phyloP scores from a whole-genome alignment of 116 monocot species.

The Trichopus zeylanicus region DNA sequence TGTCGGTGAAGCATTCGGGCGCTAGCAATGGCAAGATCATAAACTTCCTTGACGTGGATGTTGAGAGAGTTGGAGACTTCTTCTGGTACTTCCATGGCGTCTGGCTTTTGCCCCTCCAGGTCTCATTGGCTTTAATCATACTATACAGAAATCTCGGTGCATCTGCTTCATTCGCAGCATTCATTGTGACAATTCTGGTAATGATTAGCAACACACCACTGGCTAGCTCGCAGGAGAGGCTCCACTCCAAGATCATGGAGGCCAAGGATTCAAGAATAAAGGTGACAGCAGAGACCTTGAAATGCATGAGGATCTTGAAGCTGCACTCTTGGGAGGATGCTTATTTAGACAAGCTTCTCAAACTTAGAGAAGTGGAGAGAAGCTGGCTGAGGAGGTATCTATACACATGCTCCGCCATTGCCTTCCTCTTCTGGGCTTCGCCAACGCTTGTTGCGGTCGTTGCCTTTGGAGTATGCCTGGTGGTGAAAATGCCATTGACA shows the following conservation, averaged over 20 bases:
- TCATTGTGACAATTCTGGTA: slow-evolving; percentile 45
- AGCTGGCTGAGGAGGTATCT: slow-evolving; percentile 53
- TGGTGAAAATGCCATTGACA: slow-evolving; percentile 36
- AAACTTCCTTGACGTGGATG: slow-evolving; percentile 67
- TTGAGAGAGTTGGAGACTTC: slow-evolving; percentile 72
- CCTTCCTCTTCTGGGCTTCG: slow-evolving; percentile 86
- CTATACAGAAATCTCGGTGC: slow-evolving; percentile 59
- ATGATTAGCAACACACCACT: slow-evolving; percentile 78
- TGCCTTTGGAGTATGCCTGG: slow-evolving; percentile 63
- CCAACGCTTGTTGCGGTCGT: slow-evolving; percentile 66
- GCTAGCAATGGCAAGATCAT: slow-evolving; percentile 38
- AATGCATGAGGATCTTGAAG: slow-evolving; percentile 75
- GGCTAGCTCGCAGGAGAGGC: slow-evolving; percentile 47
- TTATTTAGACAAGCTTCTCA: slow-evolving; percentile 45
- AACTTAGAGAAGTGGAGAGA: slow-evolving; percentile 50
- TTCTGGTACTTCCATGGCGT: slow-evolving; percentile 70
- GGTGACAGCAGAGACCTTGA: slow-evolving; percentile 58
- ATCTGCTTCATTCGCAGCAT: slow-evolving; percentile 42
- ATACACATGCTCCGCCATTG: slow-evolving; percentile 53
- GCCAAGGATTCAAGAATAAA: slow-evolving; percentile 76
- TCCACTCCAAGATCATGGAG: slow-evolving; percentile 66
- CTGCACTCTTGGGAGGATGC: slow-evolving; percentile 73
- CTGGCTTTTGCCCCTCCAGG: slow-evolving; percentile 78
- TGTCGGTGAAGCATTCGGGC: slow-evolving; percentile 37
- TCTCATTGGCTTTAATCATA: slow-evolving; percentile 57